Percentiles rank a stretch among this genome's conserved stretches.
Evolutionary conservation across 1,284 basidiomycete genomes (phyloP).

Genomic region (Moesziomyces globuligerus): DNA sequence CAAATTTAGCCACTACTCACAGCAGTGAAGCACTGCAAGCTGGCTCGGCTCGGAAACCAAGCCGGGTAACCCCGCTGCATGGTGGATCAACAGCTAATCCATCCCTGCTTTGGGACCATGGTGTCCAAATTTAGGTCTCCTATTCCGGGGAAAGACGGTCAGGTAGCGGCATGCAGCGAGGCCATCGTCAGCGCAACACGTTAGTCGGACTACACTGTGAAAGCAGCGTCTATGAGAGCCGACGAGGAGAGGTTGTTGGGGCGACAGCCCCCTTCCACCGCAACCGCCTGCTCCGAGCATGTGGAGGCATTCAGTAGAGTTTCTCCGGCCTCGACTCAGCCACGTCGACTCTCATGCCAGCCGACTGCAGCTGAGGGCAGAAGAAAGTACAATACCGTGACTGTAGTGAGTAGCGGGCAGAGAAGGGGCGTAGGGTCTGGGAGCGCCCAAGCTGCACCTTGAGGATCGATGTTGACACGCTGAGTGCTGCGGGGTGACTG

Average conservation of each 20-base stretch:
- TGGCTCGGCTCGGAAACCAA: background rate
- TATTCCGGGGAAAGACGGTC: background rate
- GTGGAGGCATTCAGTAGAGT: too few species aligned
- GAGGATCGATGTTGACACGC: slow-evolving; percentile 4
- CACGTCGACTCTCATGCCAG: background rate
- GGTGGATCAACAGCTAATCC: background rate
- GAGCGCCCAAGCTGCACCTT: slow-evolving; percentile 1
- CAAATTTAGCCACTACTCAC: slow-evolving; percentile 3
- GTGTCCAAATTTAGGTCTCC: background rate
- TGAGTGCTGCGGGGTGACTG: slow-evolving; percentile 5
- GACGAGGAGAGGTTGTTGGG: too few species aligned
- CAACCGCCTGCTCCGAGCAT: too few species aligned
- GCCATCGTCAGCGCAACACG: too few species aligned
- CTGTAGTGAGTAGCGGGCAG: too few species aligned
- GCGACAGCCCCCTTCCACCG: too few species aligned
- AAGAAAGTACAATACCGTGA: background rate
- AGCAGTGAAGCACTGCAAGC: background rate
- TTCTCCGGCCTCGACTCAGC: background rate
- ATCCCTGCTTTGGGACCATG: background rate
- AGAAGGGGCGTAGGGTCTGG: background rate
- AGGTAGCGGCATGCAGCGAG: too few species aligned
- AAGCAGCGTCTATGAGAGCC: too few species aligned
- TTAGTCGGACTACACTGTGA: too few species aligned
- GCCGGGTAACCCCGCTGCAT: background rate
- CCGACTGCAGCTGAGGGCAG: too few species aligned